A percentile compares a stretch with the other conserved stretches of the same genome.
Evolutionary conservation across 169 alveolate genomes (phyloP).

Genomic region (Perkinsus marinus): DNA sequence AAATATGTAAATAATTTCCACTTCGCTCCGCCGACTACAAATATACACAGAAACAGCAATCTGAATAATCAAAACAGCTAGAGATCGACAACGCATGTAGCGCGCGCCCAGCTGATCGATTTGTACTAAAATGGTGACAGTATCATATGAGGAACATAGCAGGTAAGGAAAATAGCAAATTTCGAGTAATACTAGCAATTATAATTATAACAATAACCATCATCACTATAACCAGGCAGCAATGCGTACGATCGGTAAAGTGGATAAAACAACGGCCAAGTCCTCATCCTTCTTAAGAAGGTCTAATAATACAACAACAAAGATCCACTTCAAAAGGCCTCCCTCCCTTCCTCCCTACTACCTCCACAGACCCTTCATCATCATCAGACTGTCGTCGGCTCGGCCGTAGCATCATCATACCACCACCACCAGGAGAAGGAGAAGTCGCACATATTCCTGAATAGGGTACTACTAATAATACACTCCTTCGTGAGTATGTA

Average conservation of each 20-base stretch:
- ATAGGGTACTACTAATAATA: too few species aligned
- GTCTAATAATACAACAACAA: neutral
- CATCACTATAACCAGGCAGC: neutral
- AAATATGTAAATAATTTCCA: neutral
- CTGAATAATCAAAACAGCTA: neutral
- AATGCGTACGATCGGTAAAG: neutral
- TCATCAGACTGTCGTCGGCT: too few species aligned
- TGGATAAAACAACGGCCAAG: neutral
- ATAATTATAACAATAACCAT: neutral
- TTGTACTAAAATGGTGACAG: neutral
- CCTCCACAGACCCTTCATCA: too few species aligned
- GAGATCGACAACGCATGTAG: neutral
- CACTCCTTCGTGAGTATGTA: too few species aligned
- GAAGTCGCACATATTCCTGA: too few species aligned
- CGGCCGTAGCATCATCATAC: too few species aligned
- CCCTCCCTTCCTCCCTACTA: too few species aligned
- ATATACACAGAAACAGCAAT: neutral
- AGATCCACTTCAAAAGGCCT: neutral
- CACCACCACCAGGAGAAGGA: too few species aligned
- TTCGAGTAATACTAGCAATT: too few species aligned
- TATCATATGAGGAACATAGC: neutral
- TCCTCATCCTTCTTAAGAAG: neutral
- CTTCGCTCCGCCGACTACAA: neutral
- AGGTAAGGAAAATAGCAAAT: too few species aligned
- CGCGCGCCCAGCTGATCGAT: neutral